phyloP scores from a whole-genome alignment of 2,329 filamentous ascomycete species.

The Myrmaecium sp. region DNA sequence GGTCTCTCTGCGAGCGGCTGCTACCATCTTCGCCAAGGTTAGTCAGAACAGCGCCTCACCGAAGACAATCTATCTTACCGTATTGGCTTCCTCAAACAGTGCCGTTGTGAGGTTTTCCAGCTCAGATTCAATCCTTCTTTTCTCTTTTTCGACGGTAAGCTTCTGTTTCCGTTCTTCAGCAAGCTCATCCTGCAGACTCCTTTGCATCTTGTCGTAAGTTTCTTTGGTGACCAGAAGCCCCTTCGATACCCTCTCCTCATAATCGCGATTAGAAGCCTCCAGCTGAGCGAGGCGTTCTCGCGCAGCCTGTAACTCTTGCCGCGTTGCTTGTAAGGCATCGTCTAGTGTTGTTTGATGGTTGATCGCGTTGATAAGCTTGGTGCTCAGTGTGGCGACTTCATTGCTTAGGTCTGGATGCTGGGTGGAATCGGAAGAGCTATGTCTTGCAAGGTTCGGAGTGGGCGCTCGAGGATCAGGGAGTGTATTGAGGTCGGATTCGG shows the following conservation, averaged over 20 bases:
- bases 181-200: slow-evolving; percentile 23
- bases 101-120: slow-evolving; percentile 78
- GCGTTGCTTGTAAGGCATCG: slow-evolving; percentile 66
- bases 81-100: slow-evolving; percentile 96
- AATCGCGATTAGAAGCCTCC: slow-evolving; percentile 51
- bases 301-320: slow-evolving; percentile 65
- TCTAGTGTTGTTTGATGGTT: slow-evolving; percentile 90
- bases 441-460: slow-evolving; percentile 11
- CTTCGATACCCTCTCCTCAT: slow-evolving; percentile 43
- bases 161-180: slow-evolving; percentile 24
- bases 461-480: slow-evolving; percentile 38
- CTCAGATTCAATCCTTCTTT: slow-evolving; percentile 81
- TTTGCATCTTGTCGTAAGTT: slow-evolving; percentile 44
- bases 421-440: slow-evolving; percentile 17
- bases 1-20: slow-evolving; percentile 68
- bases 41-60: slow-evolving; percentile 6
- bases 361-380: slow-evolving; percentile 92
- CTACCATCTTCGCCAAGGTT: slow-evolving; percentile 53
- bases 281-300: slow-evolving; percentile 50
- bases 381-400: slow-evolving; percentile 80
- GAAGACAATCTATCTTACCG: slow-evolving; percentile 27
- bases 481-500: slow-evolving; percentile 47
- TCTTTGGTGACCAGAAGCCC: slow-evolving; percentile 62
- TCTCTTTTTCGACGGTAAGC: slow-evolving; percentile 39
- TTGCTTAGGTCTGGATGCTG: slow-evolving; percentile 44